These are phyloP conservation scores for Thymus quinquecostatus DNA, from an alignment of 257 asterid genomes.

Conservation along the genomic window DNA sequence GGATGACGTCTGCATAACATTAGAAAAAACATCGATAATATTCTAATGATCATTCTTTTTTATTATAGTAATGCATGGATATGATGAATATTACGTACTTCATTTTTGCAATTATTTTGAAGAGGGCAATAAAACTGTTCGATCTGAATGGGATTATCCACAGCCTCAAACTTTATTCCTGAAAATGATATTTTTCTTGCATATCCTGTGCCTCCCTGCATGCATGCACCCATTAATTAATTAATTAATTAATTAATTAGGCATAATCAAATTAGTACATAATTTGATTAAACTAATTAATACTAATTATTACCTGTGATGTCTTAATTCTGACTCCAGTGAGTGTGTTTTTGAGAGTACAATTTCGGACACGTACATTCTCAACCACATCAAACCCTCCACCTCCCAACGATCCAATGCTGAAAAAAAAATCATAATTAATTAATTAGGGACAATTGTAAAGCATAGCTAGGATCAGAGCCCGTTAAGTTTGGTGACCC, in stretches of 20 bases:
- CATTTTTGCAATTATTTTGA: constrained; percentile 50
- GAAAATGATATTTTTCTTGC: constrained; percentile 61
- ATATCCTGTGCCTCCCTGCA: constrained; percentile 68
- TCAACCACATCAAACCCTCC: constrained; percentile 65
- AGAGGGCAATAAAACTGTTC: constrained; percentile 72
- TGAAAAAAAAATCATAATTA: neutral
- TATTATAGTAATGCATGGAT: neutral
- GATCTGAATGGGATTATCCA: constrained; percentile 58
- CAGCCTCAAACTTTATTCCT: constrained; percentile 53
- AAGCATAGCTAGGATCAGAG: too few species aligned
- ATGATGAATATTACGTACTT: neutral
- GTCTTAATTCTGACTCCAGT: constrained; percentile 71
- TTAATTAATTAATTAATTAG: neutral
- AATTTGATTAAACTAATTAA: neutral
- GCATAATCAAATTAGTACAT: neutral
- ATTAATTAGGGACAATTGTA: too few species aligned
- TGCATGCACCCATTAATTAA: neutral
- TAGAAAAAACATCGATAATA: too few species aligned
- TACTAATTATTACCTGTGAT: constrained; percentile 44
- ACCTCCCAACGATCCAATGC: constrained; percentile 66
- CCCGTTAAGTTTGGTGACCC: too few species aligned
- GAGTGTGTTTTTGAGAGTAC: constrained; percentile 53
- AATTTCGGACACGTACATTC: constrained; percentile 57
- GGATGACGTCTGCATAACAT: constrained; percentile 49
- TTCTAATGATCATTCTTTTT: too few species aligned